Percentiles rank a stretch among this genome's conserved stretches.
These are phyloP conservation scores for Colletotrichum magnum DNA, from an alignment of 2,329 filamentous ascomycete genomes.

Conservation along the genomic window DNA sequence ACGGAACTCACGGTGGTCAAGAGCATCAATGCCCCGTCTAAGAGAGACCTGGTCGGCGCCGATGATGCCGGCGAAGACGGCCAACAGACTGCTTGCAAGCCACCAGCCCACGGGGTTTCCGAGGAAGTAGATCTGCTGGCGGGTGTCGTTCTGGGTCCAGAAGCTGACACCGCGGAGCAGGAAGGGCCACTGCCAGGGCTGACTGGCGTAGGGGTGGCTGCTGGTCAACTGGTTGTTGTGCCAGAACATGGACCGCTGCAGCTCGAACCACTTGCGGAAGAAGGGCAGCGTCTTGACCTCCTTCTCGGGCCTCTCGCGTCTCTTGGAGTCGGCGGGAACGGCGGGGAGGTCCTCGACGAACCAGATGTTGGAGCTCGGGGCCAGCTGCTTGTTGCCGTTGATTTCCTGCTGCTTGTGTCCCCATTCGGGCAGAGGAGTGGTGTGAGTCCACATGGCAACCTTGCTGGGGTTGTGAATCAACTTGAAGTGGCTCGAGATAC, in stretches of 20 bases:
- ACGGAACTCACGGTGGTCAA: constrained; percentile 86
- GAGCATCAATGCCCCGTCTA: constrained; percentile 90
- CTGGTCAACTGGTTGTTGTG: constrained; percentile 99
- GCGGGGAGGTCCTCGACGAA: constrained; percentile 92
- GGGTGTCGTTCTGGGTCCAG: constrained; percentile 97
- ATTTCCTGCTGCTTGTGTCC: constrained; percentile 98
- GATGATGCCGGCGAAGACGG: constrained; percentile 93
- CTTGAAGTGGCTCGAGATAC: constrained; percentile 93
- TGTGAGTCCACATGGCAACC: constrained; percentile 99
- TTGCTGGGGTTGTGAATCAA: constrained; percentile 94
- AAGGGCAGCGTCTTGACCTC: constrained; percentile 90
- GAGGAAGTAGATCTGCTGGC: constrained; percentile 98
- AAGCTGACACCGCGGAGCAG: constrained; percentile 97
- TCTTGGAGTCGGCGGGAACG: constrained; percentile 77
- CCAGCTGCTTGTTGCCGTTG: constrained; percentile 97
- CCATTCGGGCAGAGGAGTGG: constrained; percentile 96
- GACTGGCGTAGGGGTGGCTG: constrained; percentile 95
- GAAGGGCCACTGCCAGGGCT: constrained; percentile 98
- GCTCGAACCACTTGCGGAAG: constrained; percentile 93
- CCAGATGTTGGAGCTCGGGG: constrained; percentile 94
- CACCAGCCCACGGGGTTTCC: constrained; percentile 98
- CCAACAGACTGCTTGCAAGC: constrained; percentile 91
- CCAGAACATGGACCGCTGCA: constrained; percentile 98
- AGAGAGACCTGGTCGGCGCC: constrained; percentile 94
- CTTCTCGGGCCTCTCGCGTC: constrained; percentile 81